Conservation (phyloP, 2,329 filamentous ascomycete genomes). For the Fusarium sp. region DNA sequence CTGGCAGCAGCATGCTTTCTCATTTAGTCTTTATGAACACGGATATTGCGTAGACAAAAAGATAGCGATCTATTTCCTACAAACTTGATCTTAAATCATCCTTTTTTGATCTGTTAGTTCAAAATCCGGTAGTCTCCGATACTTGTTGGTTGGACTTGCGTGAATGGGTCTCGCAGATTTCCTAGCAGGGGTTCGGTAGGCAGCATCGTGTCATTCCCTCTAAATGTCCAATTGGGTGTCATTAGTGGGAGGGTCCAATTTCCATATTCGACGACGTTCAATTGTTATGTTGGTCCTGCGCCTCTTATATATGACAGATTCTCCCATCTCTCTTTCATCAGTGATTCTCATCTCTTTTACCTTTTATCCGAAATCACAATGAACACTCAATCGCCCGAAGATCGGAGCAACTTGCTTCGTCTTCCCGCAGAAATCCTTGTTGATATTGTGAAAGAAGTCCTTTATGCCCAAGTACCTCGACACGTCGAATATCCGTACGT, state of each 20-base stretch:
- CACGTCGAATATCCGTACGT: not conserved
- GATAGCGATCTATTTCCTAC: no score
- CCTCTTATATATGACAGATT: accelerated
- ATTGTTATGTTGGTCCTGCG: not conserved
- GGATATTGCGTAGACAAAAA: not conserved
- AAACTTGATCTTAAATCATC: no score
- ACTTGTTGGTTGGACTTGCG: not conserved
- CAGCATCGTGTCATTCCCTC: not conserved
- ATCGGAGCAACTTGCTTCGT: not conserved
- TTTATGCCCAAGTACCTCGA: no score
- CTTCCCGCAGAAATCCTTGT: not conserved
- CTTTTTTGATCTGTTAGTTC: not conserved
- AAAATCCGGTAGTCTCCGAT: not conserved
- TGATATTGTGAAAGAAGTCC: not conserved
- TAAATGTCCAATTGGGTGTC: not conserved
- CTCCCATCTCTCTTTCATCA: not conserved
- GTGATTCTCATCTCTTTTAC: not conserved
- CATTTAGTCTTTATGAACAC: not conserved
- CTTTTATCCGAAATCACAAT: not conserved
- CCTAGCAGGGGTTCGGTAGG: not conserved
- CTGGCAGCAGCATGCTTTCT: not conserved
- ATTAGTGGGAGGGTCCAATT: not conserved
- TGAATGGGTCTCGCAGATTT: no score
- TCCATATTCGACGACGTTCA: accelerated
- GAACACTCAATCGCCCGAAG: not conserved